Percentiles rank a stretch among this genome's conserved stretches.
Conservation (phyloP, 306 rosid species). For the apple (Malus domestica) region DNA sequence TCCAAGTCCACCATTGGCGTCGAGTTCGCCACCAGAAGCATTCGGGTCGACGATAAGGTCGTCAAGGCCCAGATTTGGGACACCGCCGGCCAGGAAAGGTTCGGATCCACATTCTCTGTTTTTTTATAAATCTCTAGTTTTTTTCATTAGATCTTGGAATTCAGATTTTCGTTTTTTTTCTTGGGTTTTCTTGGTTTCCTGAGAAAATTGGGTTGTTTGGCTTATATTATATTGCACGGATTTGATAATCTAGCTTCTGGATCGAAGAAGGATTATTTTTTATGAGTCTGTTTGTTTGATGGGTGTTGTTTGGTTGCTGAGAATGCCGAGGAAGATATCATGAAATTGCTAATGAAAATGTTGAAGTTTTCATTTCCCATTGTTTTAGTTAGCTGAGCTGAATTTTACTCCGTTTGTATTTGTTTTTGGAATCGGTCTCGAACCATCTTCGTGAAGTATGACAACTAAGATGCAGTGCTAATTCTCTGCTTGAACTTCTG, state of each 20-base stretch:
- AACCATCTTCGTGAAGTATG: not conserved
- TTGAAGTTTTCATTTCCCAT: not conserved
- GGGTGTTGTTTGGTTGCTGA: not conserved
- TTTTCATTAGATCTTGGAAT: not conserved
- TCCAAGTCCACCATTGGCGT: conserved; percentile 88
- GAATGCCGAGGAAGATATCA: not conserved
- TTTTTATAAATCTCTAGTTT: not conserved
- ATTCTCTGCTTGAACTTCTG: not conserved
- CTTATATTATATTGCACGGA: not conserved
- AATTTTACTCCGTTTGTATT: not conserved
- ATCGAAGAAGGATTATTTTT: not conserved
- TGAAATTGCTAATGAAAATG: not conserved
- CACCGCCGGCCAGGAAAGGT: conserved; percentile 93
- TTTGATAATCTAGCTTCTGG: not conserved
- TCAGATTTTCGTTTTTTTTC: conserved; percentile 2
- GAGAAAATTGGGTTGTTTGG: not conserved
- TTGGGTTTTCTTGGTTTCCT: not conserved
- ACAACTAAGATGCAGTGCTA: not conserved
- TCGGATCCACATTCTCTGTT: conserved; percentile 10
- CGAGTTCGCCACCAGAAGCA: conserved; percentile 86
- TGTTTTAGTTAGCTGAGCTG: not conserved
- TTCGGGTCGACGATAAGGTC: conserved; percentile 70
- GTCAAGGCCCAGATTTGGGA: conserved; percentile 96
- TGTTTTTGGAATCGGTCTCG: not conserved
- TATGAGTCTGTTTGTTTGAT: conserved; percentile 1